phyloP scores from a whole-genome alignment of 2,329 filamentous ascomycete genomes.

The Ceratocystiopsis brevicomis region DNA sequence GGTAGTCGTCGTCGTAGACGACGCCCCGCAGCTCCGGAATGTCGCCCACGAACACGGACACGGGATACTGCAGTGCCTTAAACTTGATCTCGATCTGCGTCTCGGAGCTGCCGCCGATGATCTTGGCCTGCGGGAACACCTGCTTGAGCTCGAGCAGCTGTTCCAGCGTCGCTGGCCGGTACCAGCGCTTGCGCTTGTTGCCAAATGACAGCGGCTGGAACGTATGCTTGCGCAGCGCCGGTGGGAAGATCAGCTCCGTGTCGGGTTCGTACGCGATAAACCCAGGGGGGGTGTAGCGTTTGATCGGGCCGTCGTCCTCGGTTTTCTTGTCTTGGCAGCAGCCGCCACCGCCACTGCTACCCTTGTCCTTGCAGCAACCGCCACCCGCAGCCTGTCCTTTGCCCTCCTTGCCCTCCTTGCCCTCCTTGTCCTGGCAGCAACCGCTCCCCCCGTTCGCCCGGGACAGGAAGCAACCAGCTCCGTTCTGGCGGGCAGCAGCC shows the following conservation, averaged over 20 bases:
- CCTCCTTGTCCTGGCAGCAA: slow-evolving; percentile 30
- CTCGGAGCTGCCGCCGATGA: slow-evolving; percentile 90
- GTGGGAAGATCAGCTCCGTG: slow-evolving; percentile 89
- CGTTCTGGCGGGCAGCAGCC: slow-evolving; percentile 19
- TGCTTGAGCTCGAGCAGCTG: slow-evolving; percentile 87
- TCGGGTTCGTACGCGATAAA: slow-evolving; percentile 91
- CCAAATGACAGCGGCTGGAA: slow-evolving; percentile 72
- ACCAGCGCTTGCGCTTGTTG: slow-evolving; percentile 90
- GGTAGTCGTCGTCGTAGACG: slow-evolving; percentile 53
- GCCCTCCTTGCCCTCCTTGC: slow-evolving; percentile 44
- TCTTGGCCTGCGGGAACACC: slow-evolving; percentile 67
- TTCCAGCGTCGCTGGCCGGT: slow-evolving; percentile 65
- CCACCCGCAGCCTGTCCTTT: slow-evolving; percentile 47
- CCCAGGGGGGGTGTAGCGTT: slow-evolving; percentile 63
- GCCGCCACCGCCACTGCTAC: slow-evolving; percentile 30
- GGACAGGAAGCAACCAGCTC: slow-evolving; percentile 26
- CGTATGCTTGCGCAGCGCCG: slow-evolving; percentile 62
- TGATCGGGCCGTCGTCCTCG: slow-evolving; percentile 36
- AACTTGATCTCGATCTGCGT: slow-evolving; percentile 98
- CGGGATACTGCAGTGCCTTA: slow-evolving; percentile 78
- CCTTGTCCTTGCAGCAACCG: slow-evolving; percentile 50
- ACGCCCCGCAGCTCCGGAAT: slow-evolving; percentile 79
- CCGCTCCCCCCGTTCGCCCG: slow-evolving; percentile 21
- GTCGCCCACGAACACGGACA: slow-evolving; percentile 83
- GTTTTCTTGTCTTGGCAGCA: slow-evolving; percentile 49